Conservation (phyloP, 495 filamentous ascomycete species). For the Lentithecium fluviatile region DNA sequence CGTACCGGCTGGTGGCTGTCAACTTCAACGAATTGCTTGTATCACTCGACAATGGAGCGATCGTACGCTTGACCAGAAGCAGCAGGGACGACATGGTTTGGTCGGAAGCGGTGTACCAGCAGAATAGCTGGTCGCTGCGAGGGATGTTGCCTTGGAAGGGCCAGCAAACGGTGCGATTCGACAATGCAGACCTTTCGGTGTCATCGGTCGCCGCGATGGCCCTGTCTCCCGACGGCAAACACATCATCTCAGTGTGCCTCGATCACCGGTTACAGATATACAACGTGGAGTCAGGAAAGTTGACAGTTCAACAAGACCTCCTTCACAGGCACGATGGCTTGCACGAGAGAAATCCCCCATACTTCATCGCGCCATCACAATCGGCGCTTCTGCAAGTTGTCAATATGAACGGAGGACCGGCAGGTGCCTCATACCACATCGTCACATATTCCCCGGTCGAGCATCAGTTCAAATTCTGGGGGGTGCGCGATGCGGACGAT, state of each 20-base stretch:
- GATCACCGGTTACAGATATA: conserved; percentile 85
- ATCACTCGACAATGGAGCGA: conserved; percentile 76
- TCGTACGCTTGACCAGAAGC: conserved; percentile 69
- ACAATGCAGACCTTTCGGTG: conserved; percentile 64
- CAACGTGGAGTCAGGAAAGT: conserved; percentile 73
- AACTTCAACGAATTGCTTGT: conserved; percentile 71
- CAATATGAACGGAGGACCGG: conserved; percentile 52
- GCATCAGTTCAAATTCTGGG: conserved; percentile 95
- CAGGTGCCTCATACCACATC: conserved; percentile 66
- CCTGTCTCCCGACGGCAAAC: conserved; percentile 61
- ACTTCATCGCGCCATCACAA: conserved; percentile 74
- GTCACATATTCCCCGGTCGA: conserved; percentile 85
- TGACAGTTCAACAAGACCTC: conserved; percentile 71
- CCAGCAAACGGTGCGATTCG: conserved; percentile 62
- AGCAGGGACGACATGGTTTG: conserved; percentile 66
- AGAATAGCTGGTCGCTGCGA: conserved; percentile 75
- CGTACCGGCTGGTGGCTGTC: conserved; percentile 76
- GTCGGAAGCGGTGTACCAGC: conserved; percentile 76
- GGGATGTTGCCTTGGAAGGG: conserved; percentile 70
- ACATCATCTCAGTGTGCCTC: conserved; percentile 80
- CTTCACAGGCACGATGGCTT: conserved; percentile 54
- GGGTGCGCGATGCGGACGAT: conserved; percentile 61
- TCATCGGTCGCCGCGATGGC: conserved; percentile 63
- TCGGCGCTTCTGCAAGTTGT: conserved; percentile 71
- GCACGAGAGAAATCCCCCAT: conserved; percentile 59